Conservation (phyloP, 129 eudicot species). For the Flaveria ramosissima region DNA sequence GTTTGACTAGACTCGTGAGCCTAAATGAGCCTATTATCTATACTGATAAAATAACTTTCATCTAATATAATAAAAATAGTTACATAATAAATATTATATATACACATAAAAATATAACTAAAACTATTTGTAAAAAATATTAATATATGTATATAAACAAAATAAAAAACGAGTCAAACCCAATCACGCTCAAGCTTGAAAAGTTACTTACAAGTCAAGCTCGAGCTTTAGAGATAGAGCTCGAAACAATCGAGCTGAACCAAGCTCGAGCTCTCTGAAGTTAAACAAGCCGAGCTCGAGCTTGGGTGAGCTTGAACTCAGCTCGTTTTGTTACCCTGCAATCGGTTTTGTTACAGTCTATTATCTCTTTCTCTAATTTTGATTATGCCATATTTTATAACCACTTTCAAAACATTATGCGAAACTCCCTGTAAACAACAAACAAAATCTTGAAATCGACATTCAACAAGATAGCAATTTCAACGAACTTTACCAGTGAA, state of each 20-base stretch:
- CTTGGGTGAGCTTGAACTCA: neutral
- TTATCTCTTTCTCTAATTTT: neutral
- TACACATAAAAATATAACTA: neutral
- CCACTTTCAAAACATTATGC: neutral
- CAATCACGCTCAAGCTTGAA: too few species aligned
- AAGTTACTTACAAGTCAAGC: neutral
- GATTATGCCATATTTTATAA: neutral
- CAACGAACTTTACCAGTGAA: conserved; percentile 47
- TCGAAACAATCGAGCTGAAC: too few species aligned
- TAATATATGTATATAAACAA: neutral
- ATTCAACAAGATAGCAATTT: neutral
- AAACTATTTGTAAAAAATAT: neutral
- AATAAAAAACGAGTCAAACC: neutral
- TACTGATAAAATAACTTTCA: neutral
- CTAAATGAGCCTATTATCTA: neutral
- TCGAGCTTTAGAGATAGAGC: neutral
- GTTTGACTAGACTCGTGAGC: neutral
- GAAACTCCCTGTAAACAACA: neutral
- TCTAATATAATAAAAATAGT: neutral
- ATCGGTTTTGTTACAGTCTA: neutral
- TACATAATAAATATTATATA: neutral
- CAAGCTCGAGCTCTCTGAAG: too few species aligned
- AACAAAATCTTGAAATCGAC: neutral
- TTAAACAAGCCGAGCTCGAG: neutral
- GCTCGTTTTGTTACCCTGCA: neutral